Conservation (phyloP, 108 stramenopile genomes). For the Pseudonitzschia delicatissima region DNA sequence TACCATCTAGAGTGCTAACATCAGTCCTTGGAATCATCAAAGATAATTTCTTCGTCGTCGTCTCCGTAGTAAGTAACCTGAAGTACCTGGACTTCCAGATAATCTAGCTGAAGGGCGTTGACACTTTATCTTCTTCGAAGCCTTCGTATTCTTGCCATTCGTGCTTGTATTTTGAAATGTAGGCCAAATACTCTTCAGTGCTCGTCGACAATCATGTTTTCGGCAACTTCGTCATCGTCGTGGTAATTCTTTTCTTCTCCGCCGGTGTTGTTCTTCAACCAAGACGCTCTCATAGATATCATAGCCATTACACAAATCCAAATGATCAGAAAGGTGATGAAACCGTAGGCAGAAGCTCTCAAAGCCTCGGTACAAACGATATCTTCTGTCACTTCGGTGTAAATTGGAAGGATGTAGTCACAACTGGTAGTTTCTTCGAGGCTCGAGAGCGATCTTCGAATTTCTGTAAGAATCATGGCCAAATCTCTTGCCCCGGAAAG, state of each 20-base stretch:
- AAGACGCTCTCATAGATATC: constrained; percentile 50
- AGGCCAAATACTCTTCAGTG: constrained; percentile 59
- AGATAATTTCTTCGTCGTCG: constrained; percentile 3
- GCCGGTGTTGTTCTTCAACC: constrained; percentile 31
- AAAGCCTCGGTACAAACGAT: constrained; percentile 39
- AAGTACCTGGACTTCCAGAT: not conserved
- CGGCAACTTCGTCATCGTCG: constrained; percentile 46
- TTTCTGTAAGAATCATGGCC: constrained; percentile 32
- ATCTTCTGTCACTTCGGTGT: constrained; percentile 33
- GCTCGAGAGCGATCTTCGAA: constrained; percentile 38
- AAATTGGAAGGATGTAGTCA: constrained; percentile 33
- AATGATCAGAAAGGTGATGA: constrained; percentile 40
- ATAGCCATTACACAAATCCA: constrained; percentile 29
- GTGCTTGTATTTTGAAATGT: constrained; percentile 55
- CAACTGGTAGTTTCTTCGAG: constrained; percentile 28
- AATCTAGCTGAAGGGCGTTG: not conserved
- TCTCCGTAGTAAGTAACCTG: not conserved
- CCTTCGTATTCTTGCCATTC: constrained; percentile 67
- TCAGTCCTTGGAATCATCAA: not conserved
- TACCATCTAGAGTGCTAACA: not conserved
- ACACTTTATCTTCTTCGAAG: constrained; percentile 10
- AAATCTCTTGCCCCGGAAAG: constrained; percentile 30
- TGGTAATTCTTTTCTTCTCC: constrained; percentile 46
- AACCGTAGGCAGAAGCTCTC: constrained; percentile 26
- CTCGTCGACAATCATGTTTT: constrained; percentile 62